These are phyloP conservation scores for Lipomyces anomalus DNA, from an alignment of 805 yeast genomes.

Conservation along the genomic window DNA sequence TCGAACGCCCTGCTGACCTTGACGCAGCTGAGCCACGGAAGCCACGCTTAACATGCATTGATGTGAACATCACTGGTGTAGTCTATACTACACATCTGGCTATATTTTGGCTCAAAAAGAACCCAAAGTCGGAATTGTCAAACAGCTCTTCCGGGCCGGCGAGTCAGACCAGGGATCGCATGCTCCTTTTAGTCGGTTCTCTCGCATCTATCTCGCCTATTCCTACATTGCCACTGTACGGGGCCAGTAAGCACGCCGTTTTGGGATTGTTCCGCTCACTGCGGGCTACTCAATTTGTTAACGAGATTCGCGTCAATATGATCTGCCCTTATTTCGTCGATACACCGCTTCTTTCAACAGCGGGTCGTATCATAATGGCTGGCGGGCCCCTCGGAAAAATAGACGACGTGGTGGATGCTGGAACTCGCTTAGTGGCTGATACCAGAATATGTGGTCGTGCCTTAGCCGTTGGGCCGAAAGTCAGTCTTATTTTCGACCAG, in stretches of 20 bases:
- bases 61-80: slow-evolving; percentile 8
- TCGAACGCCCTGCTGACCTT: not conserved
- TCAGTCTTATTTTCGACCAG: not conserved
- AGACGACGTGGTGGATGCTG: not conserved
- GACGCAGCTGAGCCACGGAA: slow-evolving; percentile 5
- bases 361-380: not conserved
- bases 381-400: not conserved
- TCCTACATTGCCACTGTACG: not conserved
- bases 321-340: not conserved
- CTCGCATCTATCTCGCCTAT: not conserved
- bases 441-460: not conserved
- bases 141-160: not conserved
- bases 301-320: not conserved
- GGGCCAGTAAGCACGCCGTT: not conserved
- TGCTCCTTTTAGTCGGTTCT: not conserved
- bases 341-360: not conserved
- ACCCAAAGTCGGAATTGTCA: slow-evolving; percentile 1
- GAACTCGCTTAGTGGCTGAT: not conserved
- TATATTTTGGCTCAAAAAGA: slow-evolving; percentile 7
- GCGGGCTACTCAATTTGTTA: not conserved
- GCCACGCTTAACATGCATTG: slow-evolving; percentile 7
- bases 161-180: not conserved
- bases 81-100: slow-evolving; percentile 7
- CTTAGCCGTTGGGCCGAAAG: not conserved
- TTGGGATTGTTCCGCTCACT: not conserved